Evolutionary conservation across 129 eudicot species (phyloP), one percentile per base, ranked within the genome.

Genomic region (Ambrosia trifida): DNA sequence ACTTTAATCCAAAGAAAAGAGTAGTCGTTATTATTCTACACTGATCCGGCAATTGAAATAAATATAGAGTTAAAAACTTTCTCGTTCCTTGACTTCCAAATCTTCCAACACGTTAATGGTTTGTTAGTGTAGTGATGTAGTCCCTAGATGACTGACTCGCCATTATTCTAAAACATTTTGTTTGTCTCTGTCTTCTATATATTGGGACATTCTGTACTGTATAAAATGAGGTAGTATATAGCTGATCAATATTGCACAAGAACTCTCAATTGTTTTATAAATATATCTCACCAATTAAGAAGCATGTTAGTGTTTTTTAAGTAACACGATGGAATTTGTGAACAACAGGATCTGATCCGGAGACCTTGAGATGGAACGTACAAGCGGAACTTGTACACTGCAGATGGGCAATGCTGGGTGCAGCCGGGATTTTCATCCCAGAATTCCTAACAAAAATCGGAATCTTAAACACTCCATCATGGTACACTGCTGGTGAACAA

Each of bases 401-500:
- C 91, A 62, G 99, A 76, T 95, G 99, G 99, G 99, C 99, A 51
- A 95, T 95, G 99, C 74, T 95, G 18, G 99, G 99, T 7, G 99
- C 99, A 2, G 99, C 99, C 1, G 99, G 99, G 44, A 95, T 95
- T 38, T 95, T 95, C 89, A 95, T 95, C 82, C 99, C 99, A 1
- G 99, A 94, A 58, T 84, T 94, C 81, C 86, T 95, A 43, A 95
- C 99, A 64, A 95, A 95, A 81, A 76, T 95, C 19, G 99, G 99
- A 45, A 86, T 95, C 81, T 85, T 95, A 6, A 90, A 95, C 89
- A 95, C 97, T 11, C 99, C 99, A 13, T 95, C 99, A 66, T 95
- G 99, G 99, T 95, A 95, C 96, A 88, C 97, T 7, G 99, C 99
- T 11, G 99, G 99, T n/a, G 97, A 95, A 50, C 99, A 69, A 56